Evolutionary conservation across 768 basidiomycete genomes (phyloP).

Genomic region (Suillus bovinus): DNA sequence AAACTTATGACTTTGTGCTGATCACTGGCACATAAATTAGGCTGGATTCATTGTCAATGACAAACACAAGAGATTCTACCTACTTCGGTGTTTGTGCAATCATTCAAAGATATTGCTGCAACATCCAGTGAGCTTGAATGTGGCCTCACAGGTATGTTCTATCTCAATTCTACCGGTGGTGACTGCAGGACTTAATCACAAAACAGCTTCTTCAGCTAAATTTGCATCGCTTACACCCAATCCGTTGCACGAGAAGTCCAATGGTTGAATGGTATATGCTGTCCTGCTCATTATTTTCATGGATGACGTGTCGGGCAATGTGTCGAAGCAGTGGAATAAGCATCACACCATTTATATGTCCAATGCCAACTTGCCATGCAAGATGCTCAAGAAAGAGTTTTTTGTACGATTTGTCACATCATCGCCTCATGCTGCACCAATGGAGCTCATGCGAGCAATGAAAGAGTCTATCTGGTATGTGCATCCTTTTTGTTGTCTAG

Average conservation of each 20-base stretch:
- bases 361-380: constrained; percentile 36
- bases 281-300: constrained; percentile 9
- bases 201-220: constrained; percentile 6
- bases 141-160: constrained; percentile 7
- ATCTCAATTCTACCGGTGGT: not conserved
- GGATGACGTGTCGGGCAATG: constrained; percentile 47
- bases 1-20: no score
- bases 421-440: constrained; percentile 35
- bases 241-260: constrained; percentile 13
- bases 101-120: constrained; percentile 1
- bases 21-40: not conserved
- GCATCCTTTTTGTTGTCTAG: no score
- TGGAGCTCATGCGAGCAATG: constrained; percentile 40
- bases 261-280: constrained; percentile 6
- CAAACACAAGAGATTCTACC: constrained; percentile 2
- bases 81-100: not conserved
- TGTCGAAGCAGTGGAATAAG: constrained; percentile 46
- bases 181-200: not conserved
- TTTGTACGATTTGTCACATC: constrained; percentile 41
- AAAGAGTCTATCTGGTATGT: constrained; percentile 32
- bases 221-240: constrained; percentile 10
- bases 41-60: not conserved
- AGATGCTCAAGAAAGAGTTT: constrained; percentile 37
- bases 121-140: not conserved
- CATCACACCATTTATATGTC: constrained; percentile 43